These are phyloP conservation scores for Eucalyptus tenuipes DNA, from an alignment of 345 rosid genomes.

Conservation along the genomic window DNA sequence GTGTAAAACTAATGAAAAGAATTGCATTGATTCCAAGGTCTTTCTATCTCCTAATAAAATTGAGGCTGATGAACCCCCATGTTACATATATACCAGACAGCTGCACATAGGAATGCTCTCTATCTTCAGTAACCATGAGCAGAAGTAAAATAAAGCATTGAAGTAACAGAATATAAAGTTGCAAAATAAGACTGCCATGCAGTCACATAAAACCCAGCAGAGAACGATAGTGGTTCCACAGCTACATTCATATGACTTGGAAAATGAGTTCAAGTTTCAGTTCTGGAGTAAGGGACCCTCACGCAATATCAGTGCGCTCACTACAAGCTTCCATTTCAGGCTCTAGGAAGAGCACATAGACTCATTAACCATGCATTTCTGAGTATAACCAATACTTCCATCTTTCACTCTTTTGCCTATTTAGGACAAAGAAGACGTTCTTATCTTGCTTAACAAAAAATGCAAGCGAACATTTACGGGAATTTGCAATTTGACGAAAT, in stretches of 20 bases:
- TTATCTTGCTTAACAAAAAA: background rate
- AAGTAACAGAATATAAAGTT: background rate
- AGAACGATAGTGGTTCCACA: background rate
- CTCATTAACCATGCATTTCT: background rate
- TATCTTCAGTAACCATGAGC: background rate
- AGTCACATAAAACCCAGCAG: background rate
- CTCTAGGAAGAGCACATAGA: background rate
- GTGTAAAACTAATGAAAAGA: background rate
- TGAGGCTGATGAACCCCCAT: background rate
- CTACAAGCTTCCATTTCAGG: background rate
- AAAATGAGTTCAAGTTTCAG: background rate
- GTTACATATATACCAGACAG: background rate
- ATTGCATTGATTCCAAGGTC: background rate
- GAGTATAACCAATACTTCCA: background rate
- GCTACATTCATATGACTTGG: background rate
- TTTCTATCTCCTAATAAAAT: background rate
- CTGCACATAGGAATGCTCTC: background rate
- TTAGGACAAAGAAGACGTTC: background rate
- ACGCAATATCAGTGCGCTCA: background rate
- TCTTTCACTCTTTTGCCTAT: background rate
- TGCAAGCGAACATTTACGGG: background rate
- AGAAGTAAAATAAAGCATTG: background rate
- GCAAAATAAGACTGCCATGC: background rate
- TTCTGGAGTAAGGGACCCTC: background rate
- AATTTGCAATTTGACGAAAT: background rate